Conservation (phyloP, 257 asterid genomes). For the Solanum pimpinellifolium region DNA sequence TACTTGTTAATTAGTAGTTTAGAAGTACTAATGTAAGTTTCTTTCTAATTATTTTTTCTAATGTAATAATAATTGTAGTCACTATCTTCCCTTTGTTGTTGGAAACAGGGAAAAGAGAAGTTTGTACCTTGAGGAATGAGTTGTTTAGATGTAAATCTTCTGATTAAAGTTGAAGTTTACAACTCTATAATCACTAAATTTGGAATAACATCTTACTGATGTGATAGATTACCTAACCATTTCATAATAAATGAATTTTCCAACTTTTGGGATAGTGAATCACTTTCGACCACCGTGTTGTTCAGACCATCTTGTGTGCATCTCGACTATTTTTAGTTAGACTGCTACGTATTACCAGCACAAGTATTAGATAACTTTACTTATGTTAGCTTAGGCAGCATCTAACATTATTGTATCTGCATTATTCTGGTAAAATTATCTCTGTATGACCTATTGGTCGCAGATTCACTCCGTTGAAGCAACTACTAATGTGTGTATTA, state of each 20-base stretch:
- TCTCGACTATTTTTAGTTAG: neutral
- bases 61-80: neutral
- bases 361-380: neutral
- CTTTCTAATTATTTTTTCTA: neutral
- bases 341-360: neutral
- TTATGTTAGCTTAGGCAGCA: neutral
- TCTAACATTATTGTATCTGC: neutral
- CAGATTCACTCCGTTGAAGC: neutral
- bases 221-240: neutral
- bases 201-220: neutral
- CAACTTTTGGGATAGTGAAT: too few relatives aligned
- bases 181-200: neutral
- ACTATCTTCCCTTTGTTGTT: too few relatives aligned
- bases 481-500: neutral
- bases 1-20: neutral
- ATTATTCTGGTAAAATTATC: neutral
- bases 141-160: neutral
- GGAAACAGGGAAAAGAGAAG: neutral
- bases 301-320: fast-evolving
- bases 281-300: neutral
- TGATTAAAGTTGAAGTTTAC: neutral
- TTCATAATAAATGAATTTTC: neutral
- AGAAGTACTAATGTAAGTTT: neutral
- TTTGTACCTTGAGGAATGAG: neutral
- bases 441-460: neutral